Base-by-base conservation (phyloP, 495 filamentous ascomycete species). In the Aspergillus sparsus region DNA sequence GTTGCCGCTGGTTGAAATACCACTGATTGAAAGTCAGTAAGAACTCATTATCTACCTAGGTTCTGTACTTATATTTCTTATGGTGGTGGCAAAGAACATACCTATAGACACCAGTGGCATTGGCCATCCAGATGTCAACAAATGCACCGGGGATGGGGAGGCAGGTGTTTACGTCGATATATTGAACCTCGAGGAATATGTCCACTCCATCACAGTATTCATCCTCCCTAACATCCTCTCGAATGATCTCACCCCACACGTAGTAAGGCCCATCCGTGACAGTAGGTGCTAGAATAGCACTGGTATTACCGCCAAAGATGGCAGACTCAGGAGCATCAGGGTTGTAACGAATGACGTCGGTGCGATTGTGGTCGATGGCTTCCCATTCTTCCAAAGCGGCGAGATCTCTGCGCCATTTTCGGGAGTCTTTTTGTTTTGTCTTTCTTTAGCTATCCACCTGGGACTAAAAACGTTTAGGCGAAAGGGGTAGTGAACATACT, bases 261-360 rank as follows among this genome's bases (percentile, higher is more conserved):
- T 82, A 83, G 73, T 83, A 84, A 0, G 82, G 82, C 0, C 82
- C 81, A 51, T 77, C 79, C 6, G 79, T 83, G 51, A 82, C 64
- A 33, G 82, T 80, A 4, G 81, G 82, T 6, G 80, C 72, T 34
- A 84, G 69, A 44, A 85, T 79, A 61, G 80, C 82, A 31, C 80
- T 78, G n/a, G 80, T 80, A 62, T 79, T 78, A 39, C 80, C 79
- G 18, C 73, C 66, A 63, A 85, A 87, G 13, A 85, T 73, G 31
- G 73, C 69, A 12, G 65, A 64, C 31, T 73, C 71, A 12, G 65
- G 62, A 10, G 65, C 68, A 12, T 63, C 51, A 34, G 63, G 55
- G 31, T 57, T 57, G 37, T 68, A 66, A 35, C 70, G 49, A 32
- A 71, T 45, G 13, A 70, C 47, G 7, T 56, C 64, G 13, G 73